Evolutionary conservation across 2,329 filamentous ascomycete species (phyloP).

Genomic region (Cladosporium sp.): DNA sequence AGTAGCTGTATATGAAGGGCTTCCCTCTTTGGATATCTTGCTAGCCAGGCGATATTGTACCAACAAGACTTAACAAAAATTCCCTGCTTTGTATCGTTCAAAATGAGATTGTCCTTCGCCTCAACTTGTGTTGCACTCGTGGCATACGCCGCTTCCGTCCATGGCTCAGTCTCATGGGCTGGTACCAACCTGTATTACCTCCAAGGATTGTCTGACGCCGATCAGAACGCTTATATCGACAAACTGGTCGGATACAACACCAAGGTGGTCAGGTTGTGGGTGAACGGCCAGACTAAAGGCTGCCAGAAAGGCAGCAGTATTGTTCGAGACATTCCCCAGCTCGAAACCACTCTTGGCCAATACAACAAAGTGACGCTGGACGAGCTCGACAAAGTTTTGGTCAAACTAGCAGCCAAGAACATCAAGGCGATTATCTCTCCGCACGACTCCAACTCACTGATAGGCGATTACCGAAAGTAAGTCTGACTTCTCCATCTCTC

Average conservation of each 20-base stretch:
- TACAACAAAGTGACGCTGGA: conserved; percentile 17
- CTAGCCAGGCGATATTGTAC: too few relatives aligned
- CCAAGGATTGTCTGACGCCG: not conserved
- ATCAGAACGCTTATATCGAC: conserved; percentile 16
- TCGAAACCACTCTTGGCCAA: conserved; percentile 16
- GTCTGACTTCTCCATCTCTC: not conserved
- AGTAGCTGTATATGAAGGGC: too few relatives aligned
- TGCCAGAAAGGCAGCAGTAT: conserved; percentile 19
- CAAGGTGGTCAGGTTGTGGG: conserved; percentile 18
- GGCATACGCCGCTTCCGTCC: not conserved
- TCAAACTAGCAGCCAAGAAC: conserved; percentile 16
- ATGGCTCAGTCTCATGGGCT: conserved; percentile 12
- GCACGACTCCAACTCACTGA: conserved; percentile 16
- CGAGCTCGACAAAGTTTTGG: conserved; percentile 13
- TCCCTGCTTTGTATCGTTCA: not conserved
- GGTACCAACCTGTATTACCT: conserved; percentile 18
- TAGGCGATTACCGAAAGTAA: conserved; percentile 17
- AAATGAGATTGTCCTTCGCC: not conserved
- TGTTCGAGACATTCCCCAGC: conserved; percentile 7
- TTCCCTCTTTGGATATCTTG: too few relatives aligned
- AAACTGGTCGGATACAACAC: conserved; percentile 4
- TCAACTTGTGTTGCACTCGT: not conserved
- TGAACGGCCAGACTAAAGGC: conserved; percentile 8
- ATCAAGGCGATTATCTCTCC: conserved; percentile 20
- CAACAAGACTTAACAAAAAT: too few relatives aligned